Conservation (phyloP, 164 flowering plant species). For the Sedum album region DNA sequence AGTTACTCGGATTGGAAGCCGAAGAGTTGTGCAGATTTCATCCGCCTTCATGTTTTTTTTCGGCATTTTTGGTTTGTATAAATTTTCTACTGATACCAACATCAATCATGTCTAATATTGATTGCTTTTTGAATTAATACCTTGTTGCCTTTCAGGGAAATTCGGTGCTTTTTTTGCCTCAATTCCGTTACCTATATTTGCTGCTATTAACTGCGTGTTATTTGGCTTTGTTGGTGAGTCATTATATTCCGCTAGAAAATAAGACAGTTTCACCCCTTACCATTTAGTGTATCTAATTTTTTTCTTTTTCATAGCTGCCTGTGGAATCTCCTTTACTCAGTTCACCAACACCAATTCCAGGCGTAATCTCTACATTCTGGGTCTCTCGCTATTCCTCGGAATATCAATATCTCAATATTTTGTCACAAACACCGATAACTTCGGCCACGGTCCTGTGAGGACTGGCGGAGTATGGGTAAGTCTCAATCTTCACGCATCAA, state of each 20-base stretch:
- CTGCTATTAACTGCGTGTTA: conserved; percentile 80
- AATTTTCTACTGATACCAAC: background rate
- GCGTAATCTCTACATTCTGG: conserved; percentile 76
- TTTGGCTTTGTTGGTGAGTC: conserved; percentile 85
- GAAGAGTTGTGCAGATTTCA: conserved; percentile 93
- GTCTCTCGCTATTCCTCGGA: conserved; percentile 78
- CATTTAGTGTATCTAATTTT: background rate
- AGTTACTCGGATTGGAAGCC: conserved; percentile 83
- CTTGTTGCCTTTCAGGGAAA: conserved; percentile 49
- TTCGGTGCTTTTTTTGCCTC: conserved; percentile 97
- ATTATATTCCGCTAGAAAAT: background rate
- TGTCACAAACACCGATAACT: conserved; percentile 25
- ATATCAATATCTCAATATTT: conserved; percentile 87
- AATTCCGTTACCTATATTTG: conserved; percentile 87
- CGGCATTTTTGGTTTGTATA: conserved; percentile 75
- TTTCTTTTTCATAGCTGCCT: conserved; percentile 49
- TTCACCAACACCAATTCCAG: conserved; percentile 71
- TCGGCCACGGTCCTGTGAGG: conserved; percentile 67
- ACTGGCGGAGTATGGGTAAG: conserved; percentile 84
- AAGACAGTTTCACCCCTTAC: background rate
- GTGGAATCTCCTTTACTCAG: conserved; percentile 81
- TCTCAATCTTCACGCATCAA: background rate
- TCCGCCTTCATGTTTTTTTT: conserved; percentile 89
- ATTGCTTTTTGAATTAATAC: background rate
- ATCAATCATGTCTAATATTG: background rate